Conservation (phyloP, 1,284 basidiomycete species). For the Schizophyllum commune region DNA sequence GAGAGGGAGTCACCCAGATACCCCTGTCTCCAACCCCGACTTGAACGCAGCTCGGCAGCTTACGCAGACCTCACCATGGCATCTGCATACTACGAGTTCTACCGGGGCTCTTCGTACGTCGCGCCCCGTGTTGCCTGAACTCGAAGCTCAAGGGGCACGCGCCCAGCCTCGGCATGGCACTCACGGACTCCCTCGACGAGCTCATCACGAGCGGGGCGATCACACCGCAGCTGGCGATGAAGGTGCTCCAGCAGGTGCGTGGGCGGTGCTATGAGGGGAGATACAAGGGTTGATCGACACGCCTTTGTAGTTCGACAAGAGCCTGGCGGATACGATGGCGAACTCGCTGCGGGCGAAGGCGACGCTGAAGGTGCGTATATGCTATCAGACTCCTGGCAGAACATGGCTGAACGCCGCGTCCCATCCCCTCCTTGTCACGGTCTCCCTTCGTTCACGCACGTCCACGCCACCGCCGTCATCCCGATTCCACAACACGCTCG, state of each 20-base stretch:
- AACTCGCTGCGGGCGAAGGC: slow-evolving; percentile 92
- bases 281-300: not conserved
- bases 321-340: slow-evolving; percentile 82
- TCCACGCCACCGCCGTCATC: too few species aligned
- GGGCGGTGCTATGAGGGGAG: not conserved
- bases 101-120: slow-evolving; percentile 79
- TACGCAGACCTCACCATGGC: slow-evolving; percentile 54
- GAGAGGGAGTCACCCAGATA: too few species aligned
- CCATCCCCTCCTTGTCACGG: not conserved
- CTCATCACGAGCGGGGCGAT: slow-evolving; percentile 96
- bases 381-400: too few species aligned
- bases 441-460: not conserved
- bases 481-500: not conserved
- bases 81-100: slow-evolving; percentile 86
- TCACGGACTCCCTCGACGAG: slow-evolving; percentile 99
- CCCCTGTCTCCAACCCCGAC: too few species aligned
- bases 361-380: slow-evolving; percentile 65
- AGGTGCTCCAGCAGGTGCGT: slow-evolving; percentile 88
- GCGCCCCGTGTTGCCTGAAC: not conserved
- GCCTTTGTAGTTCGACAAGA: slow-evolving; percentile 81
- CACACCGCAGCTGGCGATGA: slow-evolving; percentile 96
- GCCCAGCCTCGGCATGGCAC: slow-evolving; percentile 87
- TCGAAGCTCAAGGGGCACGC: slow-evolving; percentile 1
- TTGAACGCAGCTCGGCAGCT: too few species aligned
- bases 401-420: too few species aligned